Percentiles rank a stretch among this genome's conserved stretches.
phyloP scores from a whole-genome alignment of 305 asterid genomes.

The Caryopteris hybrid region DNA sequence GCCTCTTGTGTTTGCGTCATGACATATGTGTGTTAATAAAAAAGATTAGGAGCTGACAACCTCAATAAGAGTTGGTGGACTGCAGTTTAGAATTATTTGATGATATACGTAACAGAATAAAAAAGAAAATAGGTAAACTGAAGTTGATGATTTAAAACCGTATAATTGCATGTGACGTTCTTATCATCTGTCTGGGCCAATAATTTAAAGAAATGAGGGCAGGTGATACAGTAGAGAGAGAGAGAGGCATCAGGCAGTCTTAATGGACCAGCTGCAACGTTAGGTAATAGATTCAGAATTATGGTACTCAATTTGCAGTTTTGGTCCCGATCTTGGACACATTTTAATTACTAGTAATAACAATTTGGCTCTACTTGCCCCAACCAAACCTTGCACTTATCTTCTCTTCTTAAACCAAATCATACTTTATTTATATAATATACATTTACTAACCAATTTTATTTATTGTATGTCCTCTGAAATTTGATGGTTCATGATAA shows the following conservation, averaged over 20 bases:
- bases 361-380: neutral
- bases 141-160: no score
- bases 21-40: neutral
- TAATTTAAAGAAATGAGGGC: neutral
- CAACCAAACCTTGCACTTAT: no score
- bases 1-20: no score
- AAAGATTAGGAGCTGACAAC: neutral
- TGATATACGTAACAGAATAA: no score
- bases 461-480: no score
- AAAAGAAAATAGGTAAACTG: no score
- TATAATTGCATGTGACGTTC: slow-evolving; percentile 28
- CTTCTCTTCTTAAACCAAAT: no score
- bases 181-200: neutral
- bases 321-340: neutral
- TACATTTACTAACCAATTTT: no score
- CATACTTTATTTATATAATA: no score
- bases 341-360: neutral
- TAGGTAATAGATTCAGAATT: slow-evolving; percentile 10
- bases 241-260: neutral
- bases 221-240: slow-evolving; percentile 13
- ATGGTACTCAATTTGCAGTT: neutral
- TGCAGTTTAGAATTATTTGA: no score
- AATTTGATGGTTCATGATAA: no score
- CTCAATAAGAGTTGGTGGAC: slow-evolving; percentile 11
- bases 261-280: slow-evolving; percentile 6